Base-by-base conservation (phyloP, 2,329 filamentous ascomycete species). In the Colletotrichum sansevieriae region DNA sequence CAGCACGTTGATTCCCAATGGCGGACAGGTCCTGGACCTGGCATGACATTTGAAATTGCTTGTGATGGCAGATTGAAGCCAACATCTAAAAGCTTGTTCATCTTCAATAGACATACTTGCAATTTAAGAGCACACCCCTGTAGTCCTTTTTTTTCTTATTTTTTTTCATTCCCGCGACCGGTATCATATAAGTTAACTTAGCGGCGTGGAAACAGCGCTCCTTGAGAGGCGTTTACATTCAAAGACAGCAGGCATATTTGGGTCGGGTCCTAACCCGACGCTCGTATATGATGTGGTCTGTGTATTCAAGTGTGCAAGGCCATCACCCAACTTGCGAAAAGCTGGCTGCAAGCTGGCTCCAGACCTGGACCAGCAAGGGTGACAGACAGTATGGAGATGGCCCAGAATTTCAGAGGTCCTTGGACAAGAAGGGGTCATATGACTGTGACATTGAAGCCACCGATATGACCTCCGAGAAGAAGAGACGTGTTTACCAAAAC, bases 371-470 rank as follows among this genome's bases (percentile, higher is more conserved):
- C 29, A 29, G 52, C 20, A 2, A 8, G 9, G 2, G 29, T 10
- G 22, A 1, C 13, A 29, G 22, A 1, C n/a, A 37, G 10, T n/a
- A 39, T 29, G 2, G 2, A 29, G 18, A n/a, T 6, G 37, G 49
- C 4, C 13, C 12, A 10, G 18, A 35, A 13, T n/a, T 1, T 3
- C 57, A 39, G 8, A 18, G 37, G 18, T 58, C 64, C 8, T 3
- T 64, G 0, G 59, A 60, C 12, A 49, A 63, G 18, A 49, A 22
- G 3, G 61, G 57, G 1, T 6, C 58, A 22, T 52, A 41, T 20
- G 20, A 59, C 3, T 59, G 37, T n/a, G n/a, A 59, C 3, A 7
- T 41, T 5, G 0, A 6, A 35, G 8, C 4, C 0, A 41, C n/a
- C 9, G 12, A 47, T 22, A 22, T 22, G 22, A 4, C 22, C 22